Base-by-base conservation (phyloP, 106 monocot genomes). In the Cymbidium sinense region DNA sequence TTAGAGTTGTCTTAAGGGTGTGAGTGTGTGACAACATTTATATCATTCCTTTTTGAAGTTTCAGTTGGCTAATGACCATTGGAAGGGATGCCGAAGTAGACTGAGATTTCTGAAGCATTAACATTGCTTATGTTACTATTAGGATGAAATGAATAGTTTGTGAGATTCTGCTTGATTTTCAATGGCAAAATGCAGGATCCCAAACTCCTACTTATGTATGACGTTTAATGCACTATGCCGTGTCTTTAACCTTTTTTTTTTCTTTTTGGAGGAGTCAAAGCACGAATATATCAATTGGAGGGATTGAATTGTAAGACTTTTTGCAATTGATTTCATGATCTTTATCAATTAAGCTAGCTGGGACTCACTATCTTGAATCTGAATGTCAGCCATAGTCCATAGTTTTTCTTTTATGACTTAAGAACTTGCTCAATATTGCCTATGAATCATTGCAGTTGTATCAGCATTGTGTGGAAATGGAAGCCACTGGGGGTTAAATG, bases 401-500 rank as follows among this genome's bases (percentile, higher is more conserved):
- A 64, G 64, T 64, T 13, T 2, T 70, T 70, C 19, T 34, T 34
- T 70, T 34, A 34, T 70, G 70, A 34, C 34, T 70, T 35, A 3
- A 70, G 17, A 11, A 18, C 70, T 64, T 5, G 3, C 25, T 65
- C 17, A 28, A n/a, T 23, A 1, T 5, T 70, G 33, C 51, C 31
- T 31, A 67, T 62, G 61, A 7, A 34, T 37, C 30, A 55, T 58
- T 75, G 41, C 77, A 85, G 85, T 70, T 74, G 25, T 51, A 78
- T 77, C 47, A 77, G 20, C 35, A 8, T 71, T 74, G 54, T 67
- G 47, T 11, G 34, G 29, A 91, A 76, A 91, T 91, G 91, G 91
- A 91, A 51, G 82, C 73, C 69, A 78, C 70, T 55, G 88, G 86
- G 39, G 88, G 91, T 34, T 91, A 80, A 86, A 77, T 67, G 36